Evolutionary conservation across 257 asterid species (phyloP).

Genomic region (Solanum sitiens): DNA sequence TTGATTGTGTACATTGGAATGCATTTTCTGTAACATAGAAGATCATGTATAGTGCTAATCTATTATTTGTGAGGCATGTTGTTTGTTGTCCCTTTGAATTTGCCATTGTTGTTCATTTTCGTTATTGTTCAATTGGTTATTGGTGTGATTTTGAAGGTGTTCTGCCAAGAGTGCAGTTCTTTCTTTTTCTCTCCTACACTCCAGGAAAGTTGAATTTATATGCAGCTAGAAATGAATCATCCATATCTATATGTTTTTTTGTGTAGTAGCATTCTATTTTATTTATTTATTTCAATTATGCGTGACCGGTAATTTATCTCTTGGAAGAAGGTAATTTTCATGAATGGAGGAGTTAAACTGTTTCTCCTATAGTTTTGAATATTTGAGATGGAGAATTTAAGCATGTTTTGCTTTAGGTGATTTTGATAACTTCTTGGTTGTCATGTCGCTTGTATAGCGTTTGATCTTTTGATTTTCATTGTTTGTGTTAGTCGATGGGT

Average conservation of each 20-base stretch:
- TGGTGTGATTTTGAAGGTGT: constrained; percentile 28
- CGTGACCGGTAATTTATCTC: not conserved
- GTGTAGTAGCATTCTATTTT: not conserved
- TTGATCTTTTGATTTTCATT: not conserved
- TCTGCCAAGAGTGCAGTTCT: not conserved
- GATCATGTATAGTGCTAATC: constrained; percentile 45
- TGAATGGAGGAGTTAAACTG: not conserved
- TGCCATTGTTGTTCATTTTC: constrained; percentile 16
- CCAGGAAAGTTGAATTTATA: not conserved
- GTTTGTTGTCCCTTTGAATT: constrained; percentile 25
- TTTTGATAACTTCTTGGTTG: not conserved
- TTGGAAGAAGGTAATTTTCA: not conserved
- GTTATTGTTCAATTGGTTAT: constrained; percentile 11
- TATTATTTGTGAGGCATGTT: constrained; percentile 34
- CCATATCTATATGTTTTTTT: not conserved
- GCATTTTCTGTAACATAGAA: constrained; percentile 33
- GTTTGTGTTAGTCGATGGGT: not conserved
- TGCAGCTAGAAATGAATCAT: not conserved
- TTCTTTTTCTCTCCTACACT: not conserved
- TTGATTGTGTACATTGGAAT: constrained; percentile 19
- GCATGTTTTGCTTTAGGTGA: not conserved
- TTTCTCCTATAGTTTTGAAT: not conserved
- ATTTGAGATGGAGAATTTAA: not conserved
- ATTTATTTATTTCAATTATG: not conserved
- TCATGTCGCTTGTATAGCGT: not conserved